These are phyloP conservation scores for Boletus sp. DNA, from an alignment of 768 basidiomycete species.

Conservation along the genomic window DNA sequence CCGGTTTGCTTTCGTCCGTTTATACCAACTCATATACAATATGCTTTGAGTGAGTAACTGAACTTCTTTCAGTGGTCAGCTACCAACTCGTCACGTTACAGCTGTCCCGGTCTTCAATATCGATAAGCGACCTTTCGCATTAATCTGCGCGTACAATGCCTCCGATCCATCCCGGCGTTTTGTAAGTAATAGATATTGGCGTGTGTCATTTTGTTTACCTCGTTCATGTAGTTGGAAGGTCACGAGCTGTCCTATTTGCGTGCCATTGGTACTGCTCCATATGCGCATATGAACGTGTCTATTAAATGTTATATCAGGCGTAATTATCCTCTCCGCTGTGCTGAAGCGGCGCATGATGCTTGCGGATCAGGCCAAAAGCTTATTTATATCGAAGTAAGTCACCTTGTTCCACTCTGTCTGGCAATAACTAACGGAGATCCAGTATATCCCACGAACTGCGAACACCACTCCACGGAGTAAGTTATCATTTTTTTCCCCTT, in stretches of 20 bases:
- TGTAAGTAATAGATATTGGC: conserved; percentile 41
- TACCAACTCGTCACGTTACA: conserved; percentile 28
- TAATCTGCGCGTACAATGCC: conserved; percentile 90
- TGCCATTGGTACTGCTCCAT: conserved; percentile 62
- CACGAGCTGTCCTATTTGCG: conserved; percentile 89
- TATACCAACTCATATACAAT: conserved; percentile 78
- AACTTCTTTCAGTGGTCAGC: neutral
- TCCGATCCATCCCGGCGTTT: conserved; percentile 78
- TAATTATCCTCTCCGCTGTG: conserved; percentile 91
- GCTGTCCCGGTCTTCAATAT: conserved; percentile 93
- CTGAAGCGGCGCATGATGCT: conserved; percentile 90
- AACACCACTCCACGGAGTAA: conserved; percentile 87
- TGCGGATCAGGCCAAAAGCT: conserved; percentile 90
- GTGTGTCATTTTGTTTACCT: conserved; percentile 8
- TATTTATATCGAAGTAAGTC: conserved; percentile 87
- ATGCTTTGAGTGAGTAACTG: conserved; percentile 71
- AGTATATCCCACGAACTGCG: conserved; percentile 91
- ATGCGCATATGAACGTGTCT: neutral
- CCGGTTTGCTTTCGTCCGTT: conserved; percentile 82
- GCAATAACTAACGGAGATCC: conserved; percentile 9
- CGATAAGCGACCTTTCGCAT: conserved; percentile 87
- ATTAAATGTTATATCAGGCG: conserved; percentile 43
- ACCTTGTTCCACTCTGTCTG: neutral
- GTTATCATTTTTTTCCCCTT: conserved; percentile 18
- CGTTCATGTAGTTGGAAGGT: conserved; percentile 65